A percentile compares a stretch with the other conserved stretches of the same genome.
These are phyloP conservation scores for Umbelopsis sp. DNA, from an alignment of 371 early-diverging fungal species.

Conservation along the genomic window DNA sequence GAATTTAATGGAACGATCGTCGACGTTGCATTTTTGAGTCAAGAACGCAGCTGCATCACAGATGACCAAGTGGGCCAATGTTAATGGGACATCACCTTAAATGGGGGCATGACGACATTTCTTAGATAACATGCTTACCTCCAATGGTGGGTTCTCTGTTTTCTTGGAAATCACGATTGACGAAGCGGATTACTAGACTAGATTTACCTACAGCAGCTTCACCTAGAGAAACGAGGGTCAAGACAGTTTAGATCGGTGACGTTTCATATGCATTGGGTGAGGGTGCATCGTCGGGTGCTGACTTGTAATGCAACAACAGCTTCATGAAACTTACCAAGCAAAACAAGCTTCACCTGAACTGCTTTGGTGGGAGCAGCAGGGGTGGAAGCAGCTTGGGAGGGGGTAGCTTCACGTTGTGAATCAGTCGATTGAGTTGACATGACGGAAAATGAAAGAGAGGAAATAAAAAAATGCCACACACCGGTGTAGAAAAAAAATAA, in stretches of 20 bases:
- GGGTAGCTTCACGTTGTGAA: slow-evolving; percentile 19
- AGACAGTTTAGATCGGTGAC: neutral
- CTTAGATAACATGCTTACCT: slow-evolving; percentile 48
- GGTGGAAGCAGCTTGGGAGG: slow-evolving; percentile 6
- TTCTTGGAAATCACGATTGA: slow-evolving; percentile 92
- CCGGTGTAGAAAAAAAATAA: neutral
- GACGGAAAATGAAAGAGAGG: slow-evolving; percentile 8
- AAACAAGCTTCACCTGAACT: slow-evolving; percentile 68
- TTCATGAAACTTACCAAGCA: slow-evolving; percentile 56
- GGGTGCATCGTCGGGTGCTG: too few species aligned
- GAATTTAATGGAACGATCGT: slow-evolving; percentile 76
- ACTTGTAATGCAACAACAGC: neutral
- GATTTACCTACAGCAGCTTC: slow-evolving; percentile 91
- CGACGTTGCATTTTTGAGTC: slow-evolving; percentile 70
- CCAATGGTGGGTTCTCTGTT: slow-evolving; percentile 98
- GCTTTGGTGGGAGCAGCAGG: slow-evolving; percentile 33
- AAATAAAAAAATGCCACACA: neutral
- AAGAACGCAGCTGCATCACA: slow-evolving; percentile 72
- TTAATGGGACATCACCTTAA: slow-evolving; percentile 5
- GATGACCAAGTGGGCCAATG: neutral
- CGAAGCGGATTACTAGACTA: slow-evolving; percentile 84
- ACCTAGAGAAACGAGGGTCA: slow-evolving; percentile 46
- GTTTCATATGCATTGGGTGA: neutral
- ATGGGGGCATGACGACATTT: neutral
- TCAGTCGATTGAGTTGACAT: slow-evolving; percentile 12